Percentiles rank a stretch among this genome's conserved stretches.
phyloP scores from a whole-genome alignment of 768 basidiomycete species.

The Naganishia randhawae region DNA sequence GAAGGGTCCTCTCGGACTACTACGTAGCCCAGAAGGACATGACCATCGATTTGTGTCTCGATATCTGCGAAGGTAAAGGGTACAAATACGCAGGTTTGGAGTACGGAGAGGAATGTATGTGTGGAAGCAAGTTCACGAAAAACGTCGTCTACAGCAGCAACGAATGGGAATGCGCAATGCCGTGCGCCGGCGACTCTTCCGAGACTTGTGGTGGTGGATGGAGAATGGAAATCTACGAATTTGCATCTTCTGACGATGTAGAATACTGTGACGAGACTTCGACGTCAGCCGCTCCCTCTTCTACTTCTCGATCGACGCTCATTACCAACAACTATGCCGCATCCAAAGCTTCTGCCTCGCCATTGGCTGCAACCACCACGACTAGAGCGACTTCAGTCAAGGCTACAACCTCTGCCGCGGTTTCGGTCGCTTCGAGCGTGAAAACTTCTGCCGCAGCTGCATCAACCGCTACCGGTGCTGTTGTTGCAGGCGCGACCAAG shows the following conservation, averaged over 20 bases:
- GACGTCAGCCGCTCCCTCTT: slow-evolving; percentile 9
- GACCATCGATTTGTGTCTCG: slow-evolving; percentile 48
- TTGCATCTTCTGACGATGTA: slow-evolving; percentile 31
- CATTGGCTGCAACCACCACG: neutral
- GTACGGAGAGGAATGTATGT: slow-evolving; percentile 50
- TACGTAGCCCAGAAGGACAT: slow-evolving; percentile 30
- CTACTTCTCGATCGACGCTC: slow-evolving; percentile 1
- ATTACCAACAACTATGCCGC: slow-evolving; percentile 18
- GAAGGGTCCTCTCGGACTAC: slow-evolving; percentile 35
- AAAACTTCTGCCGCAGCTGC: slow-evolving; percentile 25
- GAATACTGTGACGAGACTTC: slow-evolving; percentile 30
- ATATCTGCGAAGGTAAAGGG: slow-evolving; percentile 44
- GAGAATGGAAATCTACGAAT: slow-evolving; percentile 45
- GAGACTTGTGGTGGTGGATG: slow-evolving; percentile 49
- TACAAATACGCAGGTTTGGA: slow-evolving; percentile 49
- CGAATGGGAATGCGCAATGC: slow-evolving; percentile 38
- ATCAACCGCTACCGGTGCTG: slow-evolving; percentile 28
- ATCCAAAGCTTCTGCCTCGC: neutral
- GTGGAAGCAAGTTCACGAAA: slow-evolving; percentile 39
- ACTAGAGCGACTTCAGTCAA: neutral
- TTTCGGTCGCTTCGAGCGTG: slow-evolving; percentile 27
- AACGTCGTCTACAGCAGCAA: slow-evolving; percentile 35
- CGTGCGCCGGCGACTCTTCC: slow-evolving; percentile 44
- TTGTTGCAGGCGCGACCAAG: slow-evolving; percentile 28
- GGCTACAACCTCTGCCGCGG: slow-evolving; percentile 16